Conservation (phyloP, 345 rosid species). For the Citrus trifoliata region DNA sequence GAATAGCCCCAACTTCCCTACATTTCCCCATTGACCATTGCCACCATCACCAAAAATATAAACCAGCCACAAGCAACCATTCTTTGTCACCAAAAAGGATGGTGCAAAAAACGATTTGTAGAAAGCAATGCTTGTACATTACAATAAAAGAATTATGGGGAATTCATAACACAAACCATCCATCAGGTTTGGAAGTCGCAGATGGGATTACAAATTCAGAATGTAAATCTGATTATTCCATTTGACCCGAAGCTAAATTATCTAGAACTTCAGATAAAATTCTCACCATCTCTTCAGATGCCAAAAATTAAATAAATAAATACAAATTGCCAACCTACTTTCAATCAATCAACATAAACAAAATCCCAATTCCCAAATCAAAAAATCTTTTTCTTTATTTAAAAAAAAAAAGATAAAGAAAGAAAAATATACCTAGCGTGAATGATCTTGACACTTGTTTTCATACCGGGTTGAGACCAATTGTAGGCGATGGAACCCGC, state of each 20-base stretch:
- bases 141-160: neutral
- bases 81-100: neutral
- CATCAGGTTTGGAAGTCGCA: neutral
- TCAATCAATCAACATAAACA: neutral
- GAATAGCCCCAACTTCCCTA: neutral
- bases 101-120: neutral
- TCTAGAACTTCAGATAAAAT: neutral
- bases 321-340: neutral
- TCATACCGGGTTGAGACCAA: slow-evolving; percentile 95
- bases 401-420: neutral
- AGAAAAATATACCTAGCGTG: slow-evolving; percentile 67
- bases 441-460: slow-evolving; percentile 91
- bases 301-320: neutral
- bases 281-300: neutral
- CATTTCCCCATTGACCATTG: neutral
- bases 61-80: neutral
- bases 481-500: slow-evolving; percentile 87
- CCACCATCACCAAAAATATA: neutral
- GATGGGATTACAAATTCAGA: neutral
- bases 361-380: neutral
- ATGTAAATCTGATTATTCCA: neutral
- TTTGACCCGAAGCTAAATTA: neutral
- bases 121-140: neutral
- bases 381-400: too few relatives aligned
- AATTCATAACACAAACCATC: neutral